phyloP scores from a whole-genome alignment of 805 yeast genomes.

The Ogataea sp. region DNA sequence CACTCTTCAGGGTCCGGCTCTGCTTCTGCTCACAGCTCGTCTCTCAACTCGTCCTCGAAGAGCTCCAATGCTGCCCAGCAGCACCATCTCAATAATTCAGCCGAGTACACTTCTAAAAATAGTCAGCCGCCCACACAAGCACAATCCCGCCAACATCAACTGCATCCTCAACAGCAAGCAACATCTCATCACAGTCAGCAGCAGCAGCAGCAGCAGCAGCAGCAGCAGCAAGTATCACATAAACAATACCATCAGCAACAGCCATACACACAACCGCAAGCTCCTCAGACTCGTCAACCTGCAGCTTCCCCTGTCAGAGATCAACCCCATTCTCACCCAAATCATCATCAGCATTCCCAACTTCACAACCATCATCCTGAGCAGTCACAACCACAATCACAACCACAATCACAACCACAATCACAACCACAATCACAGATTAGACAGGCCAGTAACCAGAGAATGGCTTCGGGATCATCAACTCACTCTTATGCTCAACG shows the following conservation, averaged over 20 bases:
- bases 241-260: not conserved
- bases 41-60: not conserved
- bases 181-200: slow-evolving; percentile 3
- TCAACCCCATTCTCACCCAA: not conserved
- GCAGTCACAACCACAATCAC: too few species aligned
- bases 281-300: not conserved
- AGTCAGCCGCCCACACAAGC: slow-evolving; percentile 1
- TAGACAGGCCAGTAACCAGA: not conserved
- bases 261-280: not conserved
- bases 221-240: slow-evolving; percentile 6
- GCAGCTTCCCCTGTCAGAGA: not conserved
- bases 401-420: not conserved
- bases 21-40: slow-evolving; percentile 1
- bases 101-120: too few species aligned
- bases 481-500: not conserved
- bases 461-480: not conserved
- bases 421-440: slow-evolving; percentile 6
- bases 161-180: not conserved
- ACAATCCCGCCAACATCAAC: not conserved
- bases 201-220: slow-evolving; percentile 7
- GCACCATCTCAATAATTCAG: not conserved
- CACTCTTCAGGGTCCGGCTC: not conserved
- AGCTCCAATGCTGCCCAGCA: too few species aligned
- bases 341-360: too few species aligned
- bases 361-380: not conserved